Conservation (phyloP, 768 basidiomycete species). For the Mycena maculata region DNA sequence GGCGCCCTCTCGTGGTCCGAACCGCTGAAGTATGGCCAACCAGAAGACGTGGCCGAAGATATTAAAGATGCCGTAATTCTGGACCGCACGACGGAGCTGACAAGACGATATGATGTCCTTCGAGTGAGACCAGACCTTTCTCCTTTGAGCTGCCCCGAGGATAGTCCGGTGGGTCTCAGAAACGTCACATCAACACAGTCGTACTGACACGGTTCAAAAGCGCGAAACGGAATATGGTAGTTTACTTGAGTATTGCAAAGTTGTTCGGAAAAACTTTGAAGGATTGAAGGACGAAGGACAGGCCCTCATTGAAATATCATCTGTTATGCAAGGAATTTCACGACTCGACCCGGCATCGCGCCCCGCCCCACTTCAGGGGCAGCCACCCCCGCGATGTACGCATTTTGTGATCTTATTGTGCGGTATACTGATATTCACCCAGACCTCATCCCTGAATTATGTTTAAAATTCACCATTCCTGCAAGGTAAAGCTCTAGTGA, state of each 20-base stretch:
- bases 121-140: constrained; percentile 73
- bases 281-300: constrained; percentile 72
- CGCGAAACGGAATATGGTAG: constrained; percentile 70
- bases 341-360: constrained; percentile 68
- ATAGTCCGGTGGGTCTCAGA: constrained; percentile 65
- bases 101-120: constrained; percentile 71
- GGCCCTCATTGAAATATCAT: constrained; percentile 77
- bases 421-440: constrained; percentile 19
- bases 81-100: constrained; percentile 82
- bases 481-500: constrained; percentile 64
- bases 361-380: constrained; percentile 50
- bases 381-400: constrained; percentile 70
- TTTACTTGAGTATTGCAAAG: constrained; percentile 75
- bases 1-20: constrained; percentile 65
- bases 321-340: constrained; percentile 63
- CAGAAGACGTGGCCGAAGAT: constrained; percentile 55
- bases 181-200: constrained; percentile 1
- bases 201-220: constrained; percentile 47
- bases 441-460: constrained; percentile 91
- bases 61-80: constrained; percentile 77
- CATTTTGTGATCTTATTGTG: constrained; percentile 15
- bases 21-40: constrained; percentile 54
- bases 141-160: constrained; percentile 76
- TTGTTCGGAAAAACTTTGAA: constrained; percentile 69
- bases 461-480: constrained; percentile 75